phyloP scores from a whole-genome alignment of 2,329 filamentous ascomycete genomes.

The Bipolaris sorokiniana region DNA sequence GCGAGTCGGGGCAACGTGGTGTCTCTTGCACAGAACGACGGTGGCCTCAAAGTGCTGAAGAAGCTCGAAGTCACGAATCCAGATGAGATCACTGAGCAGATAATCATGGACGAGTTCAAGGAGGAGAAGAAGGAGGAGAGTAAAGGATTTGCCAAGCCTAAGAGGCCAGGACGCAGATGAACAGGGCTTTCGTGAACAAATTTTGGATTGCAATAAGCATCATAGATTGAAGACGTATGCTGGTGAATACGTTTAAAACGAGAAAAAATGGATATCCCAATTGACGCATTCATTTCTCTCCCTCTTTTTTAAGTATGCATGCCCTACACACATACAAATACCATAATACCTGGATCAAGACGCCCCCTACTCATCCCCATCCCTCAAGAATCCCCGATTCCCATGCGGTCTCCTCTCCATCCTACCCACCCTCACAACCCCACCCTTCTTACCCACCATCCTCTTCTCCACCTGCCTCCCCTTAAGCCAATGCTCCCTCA shows the following conservation, averaged over 20 bases:
- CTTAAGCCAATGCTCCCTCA: constrained; percentile 53
- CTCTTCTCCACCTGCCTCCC: constrained; percentile 46
- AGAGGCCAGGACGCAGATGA: constrained; percentile 71
- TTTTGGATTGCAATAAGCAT: neutral
- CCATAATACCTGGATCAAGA: too few species aligned
- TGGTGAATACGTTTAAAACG: neutral
- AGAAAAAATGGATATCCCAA: neutral
- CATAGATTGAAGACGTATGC: neutral
- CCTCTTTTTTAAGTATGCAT: neutral
- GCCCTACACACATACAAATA: neutral
- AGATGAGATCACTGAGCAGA: constrained; percentile 71
- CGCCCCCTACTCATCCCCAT: constrained; percentile 27
- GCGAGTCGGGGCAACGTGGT: constrained; percentile 66
- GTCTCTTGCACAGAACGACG: constrained; percentile 68
- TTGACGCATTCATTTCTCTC: neutral
- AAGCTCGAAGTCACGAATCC: constrained; percentile 70
- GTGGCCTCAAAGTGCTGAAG: constrained; percentile 71
- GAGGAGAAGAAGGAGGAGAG: constrained; percentile 72
- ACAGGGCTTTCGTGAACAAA: neutral
- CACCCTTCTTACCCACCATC: constrained; percentile 32
- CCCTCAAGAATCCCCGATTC: constrained; percentile 41
- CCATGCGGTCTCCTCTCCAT: constrained; percentile 40
- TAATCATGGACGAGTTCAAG: constrained; percentile 70
- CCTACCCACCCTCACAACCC: constrained; percentile 36
- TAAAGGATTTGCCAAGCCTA: constrained; percentile 76